phyloP scores from a whole-genome alignment of 1,284 basidiomycete species.

The Taiwanofungus camphoratus region DNA sequence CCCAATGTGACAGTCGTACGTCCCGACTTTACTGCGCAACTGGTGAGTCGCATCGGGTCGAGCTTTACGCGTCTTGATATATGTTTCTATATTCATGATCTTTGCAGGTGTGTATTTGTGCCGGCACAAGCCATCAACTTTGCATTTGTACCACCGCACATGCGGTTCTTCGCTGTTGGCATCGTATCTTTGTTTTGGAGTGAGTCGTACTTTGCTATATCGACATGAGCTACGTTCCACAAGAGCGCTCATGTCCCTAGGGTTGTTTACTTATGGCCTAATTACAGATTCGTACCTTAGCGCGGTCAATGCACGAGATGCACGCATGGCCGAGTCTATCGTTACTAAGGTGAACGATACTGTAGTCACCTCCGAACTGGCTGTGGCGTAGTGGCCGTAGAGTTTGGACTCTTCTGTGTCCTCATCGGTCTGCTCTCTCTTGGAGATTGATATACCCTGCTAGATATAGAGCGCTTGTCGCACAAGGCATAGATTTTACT shows the following conservation, averaged over 20 bases:
- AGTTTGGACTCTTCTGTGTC: no score
- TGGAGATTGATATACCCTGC: no score
- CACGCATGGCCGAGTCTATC: no score
- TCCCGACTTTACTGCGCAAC: conserved; percentile 66
- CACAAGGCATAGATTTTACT: no score
- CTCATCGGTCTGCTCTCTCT: no score
- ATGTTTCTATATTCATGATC: neutral
- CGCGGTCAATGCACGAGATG: conserved; percentile 10
- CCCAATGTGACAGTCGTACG: conserved; percentile 44
- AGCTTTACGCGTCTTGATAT: neutral
- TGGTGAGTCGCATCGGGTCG: conserved; percentile 40
- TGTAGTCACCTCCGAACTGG: no score
- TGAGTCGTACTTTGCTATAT: conserved; percentile 32
- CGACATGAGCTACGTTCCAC: neutral
- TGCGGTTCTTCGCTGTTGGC: conserved; percentile 74
- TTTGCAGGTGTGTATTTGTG: conserved; percentile 65
- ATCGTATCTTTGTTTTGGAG: conserved; percentile 86
- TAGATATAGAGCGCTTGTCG: no score
- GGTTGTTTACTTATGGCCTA: neutral
- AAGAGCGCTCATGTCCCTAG: neutral
- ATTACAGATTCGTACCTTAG: conserved; percentile 9
- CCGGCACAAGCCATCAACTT: conserved; percentile 85
- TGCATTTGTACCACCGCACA: conserved; percentile 68
- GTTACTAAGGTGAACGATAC: no score
- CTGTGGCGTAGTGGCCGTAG: no score